Base-by-base conservation (phyloP, 768 basidiomycete genomes). In the Termitomyces sp. region DNA sequence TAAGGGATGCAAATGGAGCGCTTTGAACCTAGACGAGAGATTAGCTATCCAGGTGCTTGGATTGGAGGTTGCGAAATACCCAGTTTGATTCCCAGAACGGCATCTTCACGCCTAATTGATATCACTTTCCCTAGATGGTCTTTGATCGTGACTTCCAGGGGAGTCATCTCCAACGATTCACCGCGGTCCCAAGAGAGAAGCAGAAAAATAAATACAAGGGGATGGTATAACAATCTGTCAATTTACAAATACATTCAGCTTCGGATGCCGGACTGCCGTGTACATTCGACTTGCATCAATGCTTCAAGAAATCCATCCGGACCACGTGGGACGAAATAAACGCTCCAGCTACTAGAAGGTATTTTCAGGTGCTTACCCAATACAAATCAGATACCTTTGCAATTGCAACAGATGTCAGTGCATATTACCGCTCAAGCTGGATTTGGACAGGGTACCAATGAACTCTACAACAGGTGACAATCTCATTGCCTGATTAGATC, bases 391-490 rank as follows among this genome's bases (percentile, higher is more conserved):
- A 14, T 32, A 37, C 35, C 40, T 30, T 28, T 30, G 43, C 5
- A 74, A 76, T 35, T 12, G 26, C 30, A 35, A 15, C 35, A 46
- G 2, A 54, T 74, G 35, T 63, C 62, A 0, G 79, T 94, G 0
- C 90, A 94, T 58, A 56, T 68, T 3, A 58, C 90, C 32, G 93
- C 93, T n/a, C 71, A 81, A 61, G 64, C 65, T 30, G 93, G 93
- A 2, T 96, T 93, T 62, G 87, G 81, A 1, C 64, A 71, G 17
- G 93, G 90, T 1, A 94, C 90, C 0, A 95, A 93, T 65, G 89
- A 90, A 45, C 70, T 90, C 3, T 93, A 93, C 63, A 86, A 93
- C 62, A 75, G 80, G 88, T 85, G n/a, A 44, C 37, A 5, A 37
- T 40, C 6, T 26, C 21, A 28, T 9, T 24, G n/a, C n/a, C 6